Evolutionary conservation across 306 rosid genomes (phyloP), one percentile per base, ranked within the genome.

Genomic region (Fragaria ananassa): DNA sequence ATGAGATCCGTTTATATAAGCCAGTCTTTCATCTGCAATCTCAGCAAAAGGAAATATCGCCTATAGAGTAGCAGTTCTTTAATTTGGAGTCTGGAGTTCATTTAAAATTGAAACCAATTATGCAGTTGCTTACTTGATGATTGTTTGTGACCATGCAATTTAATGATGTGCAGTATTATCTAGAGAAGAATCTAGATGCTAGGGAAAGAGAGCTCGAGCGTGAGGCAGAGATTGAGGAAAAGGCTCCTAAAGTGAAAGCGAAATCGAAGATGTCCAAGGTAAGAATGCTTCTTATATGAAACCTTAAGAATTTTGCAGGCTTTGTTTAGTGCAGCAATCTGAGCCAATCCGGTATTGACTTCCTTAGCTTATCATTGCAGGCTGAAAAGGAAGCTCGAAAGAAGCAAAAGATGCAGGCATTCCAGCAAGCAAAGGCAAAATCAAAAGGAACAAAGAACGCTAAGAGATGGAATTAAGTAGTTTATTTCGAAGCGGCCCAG

Each of bases 181-280:
- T 95, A 31, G 98, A 95, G 86, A 95, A 95, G 86, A 95, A 90
- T 81, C 91, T 95, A 57, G 98, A 92, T 74, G 97, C 98, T 2
- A 83, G 93, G 84, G 88, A 70, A 78, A 87, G 85, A 82, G 97
- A 81, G 86, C 88, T 90, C 39, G 97, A 89, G 79, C 97, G 97
- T 0, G 91, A 92, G 83, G 98, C 98, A 0, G 98, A 89, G 78
- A 88, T 95, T 18, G 98, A 92, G 34, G 96, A 86, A 76, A 95
- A 90, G 81, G 98, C 97, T 83, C 97, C 97, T 44, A 90, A 92
- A 84, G 84, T 89, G 69, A 94, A 94, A 83, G 98, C 98, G 79
- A 94, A 94, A 86, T 94, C 97, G 23, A 94, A 94, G 91, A 94
- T 95, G 98, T 92, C 98, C 8, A 95, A 90, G 96, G 98, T 94